Conservation (phyloP, 2,329 filamentous ascomycete species). For the Botrytis galanthina region DNA sequence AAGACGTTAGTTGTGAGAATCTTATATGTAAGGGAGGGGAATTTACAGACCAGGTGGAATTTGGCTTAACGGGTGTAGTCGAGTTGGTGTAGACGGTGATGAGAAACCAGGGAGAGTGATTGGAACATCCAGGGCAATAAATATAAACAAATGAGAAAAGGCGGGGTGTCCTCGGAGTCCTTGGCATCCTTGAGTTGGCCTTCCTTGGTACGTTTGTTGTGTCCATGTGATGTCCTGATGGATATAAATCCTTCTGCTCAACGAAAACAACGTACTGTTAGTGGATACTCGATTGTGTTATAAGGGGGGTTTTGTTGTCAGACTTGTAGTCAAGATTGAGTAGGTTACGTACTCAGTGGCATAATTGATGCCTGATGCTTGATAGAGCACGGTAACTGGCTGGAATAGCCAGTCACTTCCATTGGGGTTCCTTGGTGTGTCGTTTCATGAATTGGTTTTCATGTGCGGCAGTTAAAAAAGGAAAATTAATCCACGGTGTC, state of each 20-base stretch:
- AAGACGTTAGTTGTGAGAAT: conserved; percentile 26
- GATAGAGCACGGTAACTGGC: conserved; percentile 23
- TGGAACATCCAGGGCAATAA: conserved; percentile 10
- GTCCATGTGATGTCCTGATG: neutral
- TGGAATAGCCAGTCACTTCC: conserved; percentile 25
- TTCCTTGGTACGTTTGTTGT: conserved; percentile 9
- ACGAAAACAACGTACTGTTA: conserved; percentile 32
- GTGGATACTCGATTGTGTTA: conserved; percentile 33
- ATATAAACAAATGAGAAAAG: conserved; percentile 17
- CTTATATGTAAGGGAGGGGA: conserved; percentile 6
- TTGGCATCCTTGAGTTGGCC: conserved; percentile 8
- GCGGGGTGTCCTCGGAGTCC: conserved; percentile 8
- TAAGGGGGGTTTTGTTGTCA: conserved; percentile 28
- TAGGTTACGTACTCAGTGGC: conserved; percentile 39
- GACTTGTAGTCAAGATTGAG: conserved; percentile 32
- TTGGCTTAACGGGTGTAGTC: neutral
- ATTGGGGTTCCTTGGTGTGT: neutral
- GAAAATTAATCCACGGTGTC: conserved; percentile 15
- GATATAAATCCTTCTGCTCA: conserved; percentile 29
- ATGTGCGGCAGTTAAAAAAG: conserved; percentile 12
- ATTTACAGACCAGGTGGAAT: conserved; percentile 30
- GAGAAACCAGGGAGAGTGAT: neutral
- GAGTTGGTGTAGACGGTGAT: neutral
- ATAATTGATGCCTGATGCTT: conserved; percentile 33
- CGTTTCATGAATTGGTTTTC: neutral